Conservation (phyloP, 2,329 filamentous ascomycete species). For the Emericellopsis cladophorae region DNA sequence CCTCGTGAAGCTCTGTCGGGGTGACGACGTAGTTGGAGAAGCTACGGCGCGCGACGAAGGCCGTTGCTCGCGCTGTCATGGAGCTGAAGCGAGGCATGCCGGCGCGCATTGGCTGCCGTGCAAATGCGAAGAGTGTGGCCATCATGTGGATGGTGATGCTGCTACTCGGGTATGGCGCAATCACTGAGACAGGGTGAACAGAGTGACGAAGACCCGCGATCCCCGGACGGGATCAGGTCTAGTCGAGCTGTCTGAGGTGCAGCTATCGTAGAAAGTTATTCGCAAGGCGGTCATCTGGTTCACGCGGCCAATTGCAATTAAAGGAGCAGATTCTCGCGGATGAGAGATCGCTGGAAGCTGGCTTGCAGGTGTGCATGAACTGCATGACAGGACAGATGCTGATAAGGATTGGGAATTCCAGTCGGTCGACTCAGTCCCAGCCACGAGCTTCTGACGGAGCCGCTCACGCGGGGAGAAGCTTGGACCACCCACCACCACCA, state of each 20-base stretch:
- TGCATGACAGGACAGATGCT: too few relatives aligned
- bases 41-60: constrained; percentile 10
- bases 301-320: too few relatives aligned
- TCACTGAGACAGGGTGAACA: neutral
- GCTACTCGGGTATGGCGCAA: neutral
- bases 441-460: neutral
- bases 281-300: too few relatives aligned
- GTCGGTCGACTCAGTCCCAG: neutral
- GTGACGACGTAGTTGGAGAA: constrained; percentile 80
- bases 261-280: too few relatives aligned
- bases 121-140: constrained; percentile 28
- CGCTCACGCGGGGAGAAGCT: neutral
- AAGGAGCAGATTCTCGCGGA: too few relatives aligned
- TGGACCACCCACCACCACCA: neutral
- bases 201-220: neutral
- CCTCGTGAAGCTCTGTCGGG: constrained; percentile 68
- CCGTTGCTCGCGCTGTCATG: constrained; percentile 14
- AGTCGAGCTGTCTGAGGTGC: neutral
- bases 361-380: too few relatives aligned
- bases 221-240: neutral
- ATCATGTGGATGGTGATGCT: constrained; percentile 14
- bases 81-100: constrained; percentile 20
- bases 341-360: too few relatives aligned
- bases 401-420: neutral
- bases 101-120: constrained; percentile 22